Evolutionary conservation across 306 rosid species (phyloP), one percentile per base, ranked within the genome.

Genomic region (Begonia masoniana): DNA sequence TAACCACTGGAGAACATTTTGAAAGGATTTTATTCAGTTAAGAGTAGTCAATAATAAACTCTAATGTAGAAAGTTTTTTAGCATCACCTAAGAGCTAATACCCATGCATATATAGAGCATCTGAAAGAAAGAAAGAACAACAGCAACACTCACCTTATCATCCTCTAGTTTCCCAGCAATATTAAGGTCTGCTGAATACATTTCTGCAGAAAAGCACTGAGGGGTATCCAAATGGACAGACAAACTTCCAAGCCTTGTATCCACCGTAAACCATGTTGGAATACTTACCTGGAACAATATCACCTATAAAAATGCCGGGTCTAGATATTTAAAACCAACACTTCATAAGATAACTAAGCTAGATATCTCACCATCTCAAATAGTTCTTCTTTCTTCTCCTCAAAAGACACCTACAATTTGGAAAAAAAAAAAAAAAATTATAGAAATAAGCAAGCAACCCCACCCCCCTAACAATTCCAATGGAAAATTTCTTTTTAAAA

Each of bases 261-360:
- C 99, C 71, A 92, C 96, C 2, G 99, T 81, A 73, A 92, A 86
- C 99, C 99, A 92, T 43, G 95, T 74, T 10, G 95, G 95, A 75
- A 92, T 87, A 68, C 96, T 92, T 58, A 92, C 96, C 99, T 92
- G 85, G 68, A 74, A 67, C 63, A 75, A 51, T 55, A 56, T 35
- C 39, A 31, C 39, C 39, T n/a, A 31, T 6, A 31, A 31, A 31
- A 31, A 31, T 31, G 39, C 8, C 0, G 8, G 0, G 39, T 31
- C 39, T 4, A 31, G 39, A 31, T 31, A 31, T 31, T 31, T 31
- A 31, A 31, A 31, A 31, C 9, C 39, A 6, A 31, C 39, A 6
- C 7, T 31, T 31, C 7, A 5, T 31, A 31, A 31, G 39, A 31
- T 31, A 31, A 31, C 39, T 31, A 31, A 5, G 39, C 39, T 6